A percentile compares a stretch with the other conserved stretches of the same genome.
phyloP scores from a whole-genome alignment of 1,284 basidiomycete species.

The Termitomyces sp. region DNA sequence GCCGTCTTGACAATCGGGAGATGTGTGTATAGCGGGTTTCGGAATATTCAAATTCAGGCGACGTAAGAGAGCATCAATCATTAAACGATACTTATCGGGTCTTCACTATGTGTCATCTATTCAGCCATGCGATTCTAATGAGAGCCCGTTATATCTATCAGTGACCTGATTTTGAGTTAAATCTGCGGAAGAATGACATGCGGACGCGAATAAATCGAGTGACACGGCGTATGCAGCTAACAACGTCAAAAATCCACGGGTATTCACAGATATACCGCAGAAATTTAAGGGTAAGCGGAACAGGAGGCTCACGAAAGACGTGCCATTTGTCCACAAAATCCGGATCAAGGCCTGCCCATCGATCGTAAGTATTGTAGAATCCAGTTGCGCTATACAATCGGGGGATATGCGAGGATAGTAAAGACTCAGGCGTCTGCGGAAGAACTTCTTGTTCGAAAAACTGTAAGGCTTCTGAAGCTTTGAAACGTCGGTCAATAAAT shows the following conservation, averaged over 20 bases:
- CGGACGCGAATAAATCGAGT: background rate
- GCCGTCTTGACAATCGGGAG: no score
- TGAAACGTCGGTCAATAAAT: conserved; percentile 10
- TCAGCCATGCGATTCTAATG: no score
- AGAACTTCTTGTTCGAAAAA: conserved; percentile 19
- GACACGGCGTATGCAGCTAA: background rate
- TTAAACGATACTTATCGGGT: no score
- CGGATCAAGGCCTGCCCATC: conserved; percentile 4
- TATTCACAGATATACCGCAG: background rate
- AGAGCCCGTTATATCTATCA: no score
- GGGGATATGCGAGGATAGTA: background rate
- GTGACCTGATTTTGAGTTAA: no score
- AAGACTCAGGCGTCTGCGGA: background rate
- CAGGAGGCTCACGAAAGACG: conserved; percentile 2
- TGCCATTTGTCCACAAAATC: conserved; percentile 3
- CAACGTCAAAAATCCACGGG: background rate
- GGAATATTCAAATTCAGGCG: no score
- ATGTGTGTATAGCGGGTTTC: no score
- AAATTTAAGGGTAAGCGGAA: background rate
- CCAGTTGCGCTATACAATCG: background rate
- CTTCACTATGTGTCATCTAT: no score
- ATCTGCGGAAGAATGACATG: no score
- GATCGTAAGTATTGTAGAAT: background rate
- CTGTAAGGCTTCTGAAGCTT: conserved; percentile 20
- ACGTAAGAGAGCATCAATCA: no score